phyloP scores from a whole-genome alignment of 345 rosid genomes.

The Hibiscus syriacus region DNA sequence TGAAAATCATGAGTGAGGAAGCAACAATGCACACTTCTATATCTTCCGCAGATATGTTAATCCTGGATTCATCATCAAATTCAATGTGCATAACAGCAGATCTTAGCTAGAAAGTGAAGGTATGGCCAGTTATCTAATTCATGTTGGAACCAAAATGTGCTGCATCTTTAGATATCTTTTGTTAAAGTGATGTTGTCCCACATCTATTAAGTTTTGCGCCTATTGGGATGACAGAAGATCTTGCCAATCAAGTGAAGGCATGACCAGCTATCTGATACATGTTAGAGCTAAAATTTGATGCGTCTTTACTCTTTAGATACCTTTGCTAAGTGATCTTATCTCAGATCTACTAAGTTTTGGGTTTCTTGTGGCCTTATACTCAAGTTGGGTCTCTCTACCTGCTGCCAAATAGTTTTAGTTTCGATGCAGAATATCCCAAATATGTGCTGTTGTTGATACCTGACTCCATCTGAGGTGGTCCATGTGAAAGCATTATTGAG shows the following conservation, averaged over 20 bases:
- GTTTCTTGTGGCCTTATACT: neutral
- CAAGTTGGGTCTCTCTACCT: neutral
- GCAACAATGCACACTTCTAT: slow-evolving; percentile 33
- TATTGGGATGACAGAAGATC: neutral
- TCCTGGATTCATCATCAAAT: slow-evolving; percentile 23
- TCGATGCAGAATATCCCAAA: neutral
- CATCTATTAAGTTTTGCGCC: neutral
- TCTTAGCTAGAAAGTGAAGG: slow-evolving; percentile 1
- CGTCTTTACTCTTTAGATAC: neutral
- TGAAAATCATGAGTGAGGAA: slow-evolving; percentile 19
- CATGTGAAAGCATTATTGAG: neutral
- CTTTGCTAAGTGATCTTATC: neutral
- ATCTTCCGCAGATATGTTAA: slow-evolving; percentile 22
- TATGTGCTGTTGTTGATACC: neutral
- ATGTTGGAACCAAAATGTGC: neutral
- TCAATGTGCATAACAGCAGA: neutral
- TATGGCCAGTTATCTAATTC: neutral
- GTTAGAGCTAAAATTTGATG: neutral
- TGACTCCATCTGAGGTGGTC: neutral
- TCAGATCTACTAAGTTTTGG: neutral
- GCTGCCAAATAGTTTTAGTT: neutral
- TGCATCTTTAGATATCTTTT: neutral
- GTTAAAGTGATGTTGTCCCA: neutral
- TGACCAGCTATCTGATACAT: neutral
- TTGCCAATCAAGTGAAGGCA: neutral